Percentiles rank a stretch among this genome's conserved stretches.
Evolutionary conservation across 306 rosid species (phyloP).

Genomic region (Cicer yamashitae): DNA sequence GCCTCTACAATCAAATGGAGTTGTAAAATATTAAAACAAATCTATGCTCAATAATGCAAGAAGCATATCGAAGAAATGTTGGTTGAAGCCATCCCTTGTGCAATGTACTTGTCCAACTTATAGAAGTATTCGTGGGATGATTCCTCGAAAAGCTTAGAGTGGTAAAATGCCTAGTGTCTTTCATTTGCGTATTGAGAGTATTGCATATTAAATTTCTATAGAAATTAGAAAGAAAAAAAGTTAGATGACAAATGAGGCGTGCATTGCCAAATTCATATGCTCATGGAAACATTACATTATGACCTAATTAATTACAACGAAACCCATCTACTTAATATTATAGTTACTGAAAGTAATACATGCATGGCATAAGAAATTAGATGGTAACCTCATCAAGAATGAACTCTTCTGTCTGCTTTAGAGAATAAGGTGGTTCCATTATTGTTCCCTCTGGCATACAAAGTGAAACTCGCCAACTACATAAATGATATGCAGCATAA

Average conservation of each 20-base stretch:
- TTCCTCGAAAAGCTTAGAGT: slow-evolving; percentile 6
- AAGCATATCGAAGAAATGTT: too few relatives aligned
- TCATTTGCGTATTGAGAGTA: neutral
- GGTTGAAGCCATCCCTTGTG: too few relatives aligned
- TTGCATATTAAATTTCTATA: neutral
- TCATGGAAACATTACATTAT: neutral
- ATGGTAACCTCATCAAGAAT: slow-evolving; percentile 70
- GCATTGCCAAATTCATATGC: neutral
- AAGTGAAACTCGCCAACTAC: slow-evolving; percentile 80
- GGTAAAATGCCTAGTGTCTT: neutral
- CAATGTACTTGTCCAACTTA: too few relatives aligned
- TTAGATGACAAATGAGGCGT: neutral
- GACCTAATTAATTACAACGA: neutral
- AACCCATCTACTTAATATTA: neutral
- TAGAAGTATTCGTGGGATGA: neutral
- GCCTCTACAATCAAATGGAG: too few relatives aligned
- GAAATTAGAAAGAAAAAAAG: neutral
- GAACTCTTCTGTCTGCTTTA: slow-evolving; percentile 61
- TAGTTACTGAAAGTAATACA: neutral
- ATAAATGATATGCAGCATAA: slow-evolving; percentile 16
- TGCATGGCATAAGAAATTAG: slow-evolving; percentile 15
- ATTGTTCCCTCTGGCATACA: slow-evolving; percentile 67
- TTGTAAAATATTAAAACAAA: too few relatives aligned
- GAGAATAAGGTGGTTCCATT: slow-evolving; percentile 69
- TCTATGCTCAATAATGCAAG: too few relatives aligned